These are phyloP conservation scores for Penicillium italicum DNA, from an alignment of 2,329 filamentous ascomycete species.

Conservation along the genomic window DNA sequence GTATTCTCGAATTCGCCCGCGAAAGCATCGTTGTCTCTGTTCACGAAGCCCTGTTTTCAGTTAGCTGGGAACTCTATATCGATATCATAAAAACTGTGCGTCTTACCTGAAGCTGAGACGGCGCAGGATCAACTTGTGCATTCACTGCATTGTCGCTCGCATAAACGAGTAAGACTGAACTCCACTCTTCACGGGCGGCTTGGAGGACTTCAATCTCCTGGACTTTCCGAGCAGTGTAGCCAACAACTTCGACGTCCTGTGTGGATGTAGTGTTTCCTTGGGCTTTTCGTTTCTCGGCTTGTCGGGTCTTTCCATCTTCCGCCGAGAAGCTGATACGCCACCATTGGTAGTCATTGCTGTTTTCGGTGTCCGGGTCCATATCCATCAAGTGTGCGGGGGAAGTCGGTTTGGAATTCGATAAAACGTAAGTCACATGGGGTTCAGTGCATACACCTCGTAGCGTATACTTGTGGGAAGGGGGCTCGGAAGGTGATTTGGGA, in stretches of 20 bases:
- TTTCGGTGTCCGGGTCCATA: constrained; percentile 24
- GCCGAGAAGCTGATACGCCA: constrained; percentile 54
- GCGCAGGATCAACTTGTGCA: constrained; percentile 30
- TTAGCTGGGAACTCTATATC: constrained; percentile 9
- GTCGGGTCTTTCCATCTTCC: constrained; percentile 39
- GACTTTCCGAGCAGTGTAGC: constrained; percentile 43
- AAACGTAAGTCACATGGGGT: constrained; percentile 56
- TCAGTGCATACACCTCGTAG: constrained; percentile 58
- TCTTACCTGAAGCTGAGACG: constrained; percentile 39
- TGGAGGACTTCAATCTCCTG: constrained; percentile 54
- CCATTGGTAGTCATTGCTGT: constrained; percentile 48
- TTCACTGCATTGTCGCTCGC: constrained; percentile 50
- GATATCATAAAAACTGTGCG: background rate
- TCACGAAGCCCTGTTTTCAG: constrained; percentile 45
- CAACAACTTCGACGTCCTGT: constrained; percentile 35
- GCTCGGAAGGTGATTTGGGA: constrained; percentile 38
- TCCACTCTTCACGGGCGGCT: constrained; percentile 51
- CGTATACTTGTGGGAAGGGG: constrained; percentile 50
- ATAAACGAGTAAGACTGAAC: constrained; percentile 56
- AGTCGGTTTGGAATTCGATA: constrained; percentile 37
- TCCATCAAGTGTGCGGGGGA: constrained; percentile 29
- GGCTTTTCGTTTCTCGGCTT: constrained; percentile 24
- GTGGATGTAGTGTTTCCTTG: constrained; percentile 18
- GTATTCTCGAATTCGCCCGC: constrained; percentile 32
- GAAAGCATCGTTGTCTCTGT: constrained; percentile 47